phyloP scores from a whole-genome alignment of 495 filamentous ascomycete species.

The Tetracladium setigerum region DNA sequence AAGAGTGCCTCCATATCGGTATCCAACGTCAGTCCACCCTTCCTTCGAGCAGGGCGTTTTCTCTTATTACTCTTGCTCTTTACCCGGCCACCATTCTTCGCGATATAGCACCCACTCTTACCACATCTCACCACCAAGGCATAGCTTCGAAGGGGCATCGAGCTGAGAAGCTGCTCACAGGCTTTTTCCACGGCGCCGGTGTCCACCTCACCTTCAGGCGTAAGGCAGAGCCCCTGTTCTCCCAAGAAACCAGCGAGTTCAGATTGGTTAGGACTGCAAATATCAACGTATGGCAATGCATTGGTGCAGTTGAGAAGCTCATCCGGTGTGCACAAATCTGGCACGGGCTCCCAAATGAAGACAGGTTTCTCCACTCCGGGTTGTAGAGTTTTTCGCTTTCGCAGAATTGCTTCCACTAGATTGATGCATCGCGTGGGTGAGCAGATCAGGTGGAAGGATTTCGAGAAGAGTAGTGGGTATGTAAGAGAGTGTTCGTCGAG shows the following conservation, averaged over 20 bases:
- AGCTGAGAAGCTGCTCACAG: conserved; percentile 43
- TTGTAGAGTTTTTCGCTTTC: conserved; percentile 22
- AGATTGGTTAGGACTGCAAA: conserved; percentile 82
- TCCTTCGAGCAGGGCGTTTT: conserved; percentile 22
- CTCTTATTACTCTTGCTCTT: conserved; percentile 27
- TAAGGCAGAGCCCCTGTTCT: conserved; percentile 30
- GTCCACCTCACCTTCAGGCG: conserved; percentile 46
- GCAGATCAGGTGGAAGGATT: conserved; percentile 84
- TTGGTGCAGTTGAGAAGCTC: conserved; percentile 67
- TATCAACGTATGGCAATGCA: conserved; percentile 64
- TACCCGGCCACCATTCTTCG: conserved; percentile 39
- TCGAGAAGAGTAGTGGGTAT: conserved; percentile 52
- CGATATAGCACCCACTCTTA: conserved; percentile 42
- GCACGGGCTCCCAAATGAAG: conserved; percentile 93
- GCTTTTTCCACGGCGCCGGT: conserved; percentile 38
- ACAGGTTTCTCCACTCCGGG: conserved; percentile 42
- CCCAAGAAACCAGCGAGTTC: conserved; percentile 81
- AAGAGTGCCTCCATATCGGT: conserved; percentile 47
- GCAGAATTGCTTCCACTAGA: conserved; percentile 56
- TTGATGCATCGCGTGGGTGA: conserved; percentile 68
- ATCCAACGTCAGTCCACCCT: conserved; percentile 38
- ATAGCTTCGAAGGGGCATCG: conserved; percentile 46
- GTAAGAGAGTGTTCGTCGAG: conserved; percentile 54
- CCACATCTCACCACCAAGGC: conserved; percentile 46
- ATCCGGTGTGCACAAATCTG: conserved; percentile 72